phyloP scores from a whole-genome alignment of 176 grass and related monocot species.

The Tillandsia fasciculata region DNA sequence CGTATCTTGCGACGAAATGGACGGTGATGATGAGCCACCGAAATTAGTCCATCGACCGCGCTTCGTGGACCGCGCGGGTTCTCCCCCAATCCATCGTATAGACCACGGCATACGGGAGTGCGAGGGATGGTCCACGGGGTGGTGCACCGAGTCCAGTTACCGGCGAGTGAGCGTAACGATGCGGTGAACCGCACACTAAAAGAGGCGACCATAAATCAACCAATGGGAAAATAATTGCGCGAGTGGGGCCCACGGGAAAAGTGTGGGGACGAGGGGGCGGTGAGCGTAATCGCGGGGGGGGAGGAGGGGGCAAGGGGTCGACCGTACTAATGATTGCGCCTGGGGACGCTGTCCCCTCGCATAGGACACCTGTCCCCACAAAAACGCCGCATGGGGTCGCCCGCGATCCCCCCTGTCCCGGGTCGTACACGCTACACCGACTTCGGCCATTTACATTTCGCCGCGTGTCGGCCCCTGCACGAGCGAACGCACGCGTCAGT shows the following conservation, averaged over 20 bases:
- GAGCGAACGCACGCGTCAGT: too few species aligned
- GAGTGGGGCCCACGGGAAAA: not conserved
- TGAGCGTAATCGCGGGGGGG: too few species aligned
- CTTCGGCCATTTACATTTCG: not conserved
- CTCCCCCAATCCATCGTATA: too few species aligned
- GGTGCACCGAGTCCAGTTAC: not conserved
- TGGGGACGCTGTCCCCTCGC: not conserved
- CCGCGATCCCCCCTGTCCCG: not conserved
- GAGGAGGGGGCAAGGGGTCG: not conserved
- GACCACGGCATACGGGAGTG: not conserved
- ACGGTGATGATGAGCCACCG: too few species aligned
- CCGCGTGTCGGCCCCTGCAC: too few species aligned
- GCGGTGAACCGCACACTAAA: not conserved
- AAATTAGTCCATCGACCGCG: too few species aligned
- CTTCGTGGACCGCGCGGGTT: too few species aligned
- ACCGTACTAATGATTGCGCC: not conserved
- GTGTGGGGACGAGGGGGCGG: too few species aligned
- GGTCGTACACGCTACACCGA: not conserved
- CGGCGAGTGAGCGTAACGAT: not conserved
- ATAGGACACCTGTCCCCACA: not conserved
- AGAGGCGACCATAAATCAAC: not conserved
- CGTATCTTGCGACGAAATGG: too few species aligned
- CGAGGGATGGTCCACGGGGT: not conserved
- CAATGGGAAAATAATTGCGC: not conserved
- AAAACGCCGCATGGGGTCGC: not conserved